Base-by-base conservation (phyloP, 345 rosid species). In the Camelina sativa region DNA sequence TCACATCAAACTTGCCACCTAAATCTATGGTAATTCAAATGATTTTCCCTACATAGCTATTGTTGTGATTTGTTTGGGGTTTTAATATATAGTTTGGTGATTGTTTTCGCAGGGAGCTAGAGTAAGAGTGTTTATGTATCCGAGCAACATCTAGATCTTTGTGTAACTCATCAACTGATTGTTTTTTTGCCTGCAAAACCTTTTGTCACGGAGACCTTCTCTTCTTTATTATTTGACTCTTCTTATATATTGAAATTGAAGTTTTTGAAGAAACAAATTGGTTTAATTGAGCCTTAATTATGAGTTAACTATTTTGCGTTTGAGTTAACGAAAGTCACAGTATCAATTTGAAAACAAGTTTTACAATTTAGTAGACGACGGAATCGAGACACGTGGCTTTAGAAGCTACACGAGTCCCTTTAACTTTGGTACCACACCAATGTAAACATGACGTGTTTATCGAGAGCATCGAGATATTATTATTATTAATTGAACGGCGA, bases 91-190 rank as follows among this genome's bases (percentile, higher is more conserved):
- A 23, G 51, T 30, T 17, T 8, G 34, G 17, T 60, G 23, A 30
- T 68, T 52, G 64, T 76, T 60, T 62, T 46, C n/a, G 53, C 86
- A 91, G 97, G 97, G 93, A 72, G 79, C 84, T 55, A 79, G 83
- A 44, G 96, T 91, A 15, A 83, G 97, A 67, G 97, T 91, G 51
- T 89, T 91, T 75, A 87, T 91, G 97, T 91, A 89, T 62, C 97
- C 95, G 70, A 89, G 97, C 81, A 91, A 89, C 46, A 91, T 89
- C 19, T 91, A 64, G 86, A 89, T 88, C 53, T 3, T 12, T 43
- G 56, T 72, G 53, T 25, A 19, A 6, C 64, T 32, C 48, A 28
- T 52, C 32, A 65, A 11, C 48, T 15, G 15, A n/a, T 41, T 15
- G 4, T 47, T n/a, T 20, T 65, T 34, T 65, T 5, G 41, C 46